Evolutionary conservation across 1,139 yeast genomes (phyloP).

Genomic region (Yamadazyma jaroonii): DNA sequence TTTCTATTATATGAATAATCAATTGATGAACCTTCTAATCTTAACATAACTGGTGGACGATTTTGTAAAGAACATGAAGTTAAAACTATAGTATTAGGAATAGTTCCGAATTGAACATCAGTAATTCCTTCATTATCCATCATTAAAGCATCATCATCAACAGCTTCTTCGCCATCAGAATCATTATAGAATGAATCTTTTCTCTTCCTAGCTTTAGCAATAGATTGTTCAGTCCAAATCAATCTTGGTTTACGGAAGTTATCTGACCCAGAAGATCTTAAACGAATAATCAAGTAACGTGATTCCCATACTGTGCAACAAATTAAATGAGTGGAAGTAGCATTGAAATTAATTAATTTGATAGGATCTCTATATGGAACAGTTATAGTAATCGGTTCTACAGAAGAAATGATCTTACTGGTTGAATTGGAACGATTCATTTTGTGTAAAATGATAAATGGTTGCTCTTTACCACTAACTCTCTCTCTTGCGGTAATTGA

Average conservation of each 20-base stretch:
- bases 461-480: constrained; percentile 70
- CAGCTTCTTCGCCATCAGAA: constrained; percentile 18
- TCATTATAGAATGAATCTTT: constrained; percentile 16
- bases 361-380: constrained; percentile 86
- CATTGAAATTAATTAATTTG: constrained; percentile 67
- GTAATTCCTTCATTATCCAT: constrained; percentile 88
- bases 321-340: constrained; percentile 64
- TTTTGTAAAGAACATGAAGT: constrained; percentile 37
- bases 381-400: constrained; percentile 67
- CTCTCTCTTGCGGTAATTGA: constrained; percentile 82
- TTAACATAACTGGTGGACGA: constrained; percentile 33
- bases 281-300: constrained; percentile 69
- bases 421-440: constrained; percentile 23
- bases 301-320: constrained; percentile 87
- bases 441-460: constrained; percentile 69
- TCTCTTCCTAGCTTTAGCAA: constrained; percentile 15
- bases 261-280: constrained; percentile 37
- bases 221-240: constrained; percentile 37
- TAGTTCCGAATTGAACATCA: constrained; percentile 58
- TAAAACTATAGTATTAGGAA: constrained; percentile 35
- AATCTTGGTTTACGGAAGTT: constrained; percentile 60
- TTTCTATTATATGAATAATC: constrained; percentile 19
- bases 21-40: constrained; percentile 35
- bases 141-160: constrained; percentile 34
- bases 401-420: constrained; percentile 25